Evolutionary conservation across 305 asterid genomes (phyloP), one percentile per base, ranked within the genome.

Genomic region (Rubia tinctorum): DNA sequence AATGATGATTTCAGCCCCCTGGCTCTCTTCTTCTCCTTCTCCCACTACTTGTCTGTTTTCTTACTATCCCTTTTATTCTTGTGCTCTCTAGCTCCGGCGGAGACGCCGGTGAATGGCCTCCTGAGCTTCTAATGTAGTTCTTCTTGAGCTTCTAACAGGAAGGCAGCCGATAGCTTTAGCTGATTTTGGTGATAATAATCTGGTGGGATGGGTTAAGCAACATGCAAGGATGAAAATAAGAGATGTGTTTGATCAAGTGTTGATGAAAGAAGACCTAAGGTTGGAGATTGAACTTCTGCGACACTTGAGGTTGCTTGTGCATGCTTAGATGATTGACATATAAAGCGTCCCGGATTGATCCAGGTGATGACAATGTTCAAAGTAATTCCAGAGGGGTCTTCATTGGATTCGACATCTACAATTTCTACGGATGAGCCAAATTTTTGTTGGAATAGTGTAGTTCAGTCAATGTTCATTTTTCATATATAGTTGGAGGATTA

Each of bases 201-300:
- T 95, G 0, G 99, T 95, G 8, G 99, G 98, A 23, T 95, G 99
- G 99, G 99, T 89, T 39, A 92, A 86, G 76, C 86, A 76, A 68
- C 94, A 89, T 5, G 93, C 94, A 1, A 89, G 81, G 79, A 80
- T 76, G 71, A 85, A 82, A 78, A 73, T 92, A 60, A 81, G 86
- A 30, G 96, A 95, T 20, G 97, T 92, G 7, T 90, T 95, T 8
- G 96, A 95, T 69, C 90, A 87, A 0, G 80, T 59, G 23, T 72
- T 95, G 75, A 55, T 89, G 14, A 92, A 85, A 72, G 99, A 92
- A 15, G 98, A 92, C 66, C 90, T 90, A 1, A 78, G 78, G 47
- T 77, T 90, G 49, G 96, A 88, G 80, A 84, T 90, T 6, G 98
- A 94, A 82, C 89, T 94, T 45, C 75, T 90, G 20, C 88, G 86